These are phyloP conservation scores for Kodamaea sagamina DNA, from an alignment of 805 yeast species.

Conservation along the genomic window DNA sequence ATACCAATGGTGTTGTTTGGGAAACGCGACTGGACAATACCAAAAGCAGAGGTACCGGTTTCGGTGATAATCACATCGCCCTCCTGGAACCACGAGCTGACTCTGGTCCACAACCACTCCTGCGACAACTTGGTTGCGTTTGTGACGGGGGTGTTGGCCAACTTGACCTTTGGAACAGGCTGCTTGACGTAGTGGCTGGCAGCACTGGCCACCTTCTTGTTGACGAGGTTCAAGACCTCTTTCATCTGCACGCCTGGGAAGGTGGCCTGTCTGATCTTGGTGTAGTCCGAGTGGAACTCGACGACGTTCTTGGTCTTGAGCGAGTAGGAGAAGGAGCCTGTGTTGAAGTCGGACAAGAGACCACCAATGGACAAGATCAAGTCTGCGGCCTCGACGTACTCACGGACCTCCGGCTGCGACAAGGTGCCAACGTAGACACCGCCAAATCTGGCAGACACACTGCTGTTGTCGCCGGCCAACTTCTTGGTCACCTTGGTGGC, in stretches of 20 bases:
- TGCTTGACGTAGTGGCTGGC: conserved; percentile 19
- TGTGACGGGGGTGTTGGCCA: conserved; percentile 18
- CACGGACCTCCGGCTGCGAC: conserved; percentile 29
- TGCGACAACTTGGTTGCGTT: conserved; percentile 23
- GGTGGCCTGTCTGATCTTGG: conserved; percentile 32
- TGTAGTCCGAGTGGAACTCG: conserved; percentile 38
- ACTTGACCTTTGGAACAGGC: conserved; percentile 22
- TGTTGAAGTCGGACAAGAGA: conserved; percentile 33
- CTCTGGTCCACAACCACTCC: conserved; percentile 33
- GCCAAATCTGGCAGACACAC: conserved; percentile 21
- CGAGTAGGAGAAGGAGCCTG: conserved; percentile 34
- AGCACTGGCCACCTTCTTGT: conserved; percentile 17
- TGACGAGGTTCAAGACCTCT: conserved; percentile 26
- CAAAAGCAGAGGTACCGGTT: conserved; percentile 40
- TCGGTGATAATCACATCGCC: conserved; percentile 38
- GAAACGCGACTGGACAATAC: conserved; percentile 33
- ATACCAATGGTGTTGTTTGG: conserved; percentile 35
- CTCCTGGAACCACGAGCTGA: conserved; percentile 29
- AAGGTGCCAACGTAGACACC: conserved; percentile 34
- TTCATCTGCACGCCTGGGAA: conserved; percentile 35
- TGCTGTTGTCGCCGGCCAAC: conserved; percentile 7
- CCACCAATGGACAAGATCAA: conserved; percentile 32
- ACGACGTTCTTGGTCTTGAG: conserved; percentile 33
- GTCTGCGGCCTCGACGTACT: conserved; percentile 30
- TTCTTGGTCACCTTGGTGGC: conserved; percentile 12